Base-by-base conservation (phyloP, 2,329 filamentous ascomycete genomes). In the Alternaria novae-zelandiae region DNA sequence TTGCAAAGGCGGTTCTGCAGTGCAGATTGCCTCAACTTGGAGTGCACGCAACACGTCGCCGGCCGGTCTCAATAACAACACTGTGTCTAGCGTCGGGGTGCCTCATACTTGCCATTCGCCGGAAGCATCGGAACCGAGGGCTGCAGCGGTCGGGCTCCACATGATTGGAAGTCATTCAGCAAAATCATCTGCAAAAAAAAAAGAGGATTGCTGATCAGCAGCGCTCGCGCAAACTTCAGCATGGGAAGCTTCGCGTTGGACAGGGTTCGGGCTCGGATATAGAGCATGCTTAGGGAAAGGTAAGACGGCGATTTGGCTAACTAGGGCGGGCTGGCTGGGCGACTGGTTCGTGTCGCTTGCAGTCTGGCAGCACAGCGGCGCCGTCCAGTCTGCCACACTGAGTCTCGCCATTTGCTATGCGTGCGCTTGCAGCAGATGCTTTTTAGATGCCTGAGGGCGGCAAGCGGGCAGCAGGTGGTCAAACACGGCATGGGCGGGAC, bases 11-110 rank as follows among this genome's bases (percentile, higher is more conserved):
- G 74, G 71, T 72, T 66, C 70, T 78, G 76, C 72, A 71, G 76
- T 79, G 75, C 75, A 78, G 73, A 74, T 70, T 79, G 76, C 77
- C 72, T 79, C 76, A 72, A 76, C 73, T 73, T 74, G 74, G 70
- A 77, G 71, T 53, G 69, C 59, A 66, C 54, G 67, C 68, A 72
- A 70, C 67, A 53, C 49, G 15, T 53, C n/a, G 70, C 66, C 75
- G 73, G 70, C 67, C 67, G 68, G 56, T 50, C 57, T 57, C 59
- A 64, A 69, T 63, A 63, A 43, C 57, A 68, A 61, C 59, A 62
- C 13, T 41, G 25, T 61, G 47, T 69, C 65, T 73, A 70, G 69
- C 67, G 65, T 57, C 67, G 68, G 69, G 63, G 51, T 44, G 46
- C 47, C 62, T 36, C 54, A 55, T 53, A 46, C 43, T 58, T 59